phyloP scores from a whole-genome alignment of 148 eudicot species.

The Cornus florida region DNA sequence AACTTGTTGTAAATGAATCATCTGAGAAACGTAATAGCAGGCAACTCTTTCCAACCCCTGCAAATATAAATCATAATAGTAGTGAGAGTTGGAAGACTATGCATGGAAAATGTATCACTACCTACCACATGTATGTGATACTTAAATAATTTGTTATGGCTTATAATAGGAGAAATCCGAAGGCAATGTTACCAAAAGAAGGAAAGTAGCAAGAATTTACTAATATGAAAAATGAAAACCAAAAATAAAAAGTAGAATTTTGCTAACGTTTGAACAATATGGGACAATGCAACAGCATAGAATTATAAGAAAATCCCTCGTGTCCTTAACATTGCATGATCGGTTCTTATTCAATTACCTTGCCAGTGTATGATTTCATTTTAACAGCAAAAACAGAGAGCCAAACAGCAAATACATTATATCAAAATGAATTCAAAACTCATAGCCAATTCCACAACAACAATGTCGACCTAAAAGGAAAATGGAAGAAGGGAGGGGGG shows the following conservation, averaged over 20 bases:
- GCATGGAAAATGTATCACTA: not conserved
- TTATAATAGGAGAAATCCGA: not conserved
- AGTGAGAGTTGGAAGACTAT: not conserved
- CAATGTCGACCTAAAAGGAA: not conserved
- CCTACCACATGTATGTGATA: not conserved
- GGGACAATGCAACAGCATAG: not conserved
- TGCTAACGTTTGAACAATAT: not conserved
- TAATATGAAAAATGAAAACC: not conserved
- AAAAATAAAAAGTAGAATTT: not conserved
- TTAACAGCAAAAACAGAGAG: not conserved
- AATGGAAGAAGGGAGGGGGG: not conserved
- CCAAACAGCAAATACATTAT: not conserved
- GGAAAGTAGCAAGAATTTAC: not conserved
- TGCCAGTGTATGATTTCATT: too few relatives aligned
- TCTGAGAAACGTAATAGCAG: slow-evolving; percentile 36
- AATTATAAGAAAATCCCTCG: too few relatives aligned
- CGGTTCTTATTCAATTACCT: not conserved
- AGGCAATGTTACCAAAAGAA: not conserved
- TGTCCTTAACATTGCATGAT: not conserved
- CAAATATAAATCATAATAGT: slow-evolving; percentile 1
- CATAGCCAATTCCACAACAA: not conserved
- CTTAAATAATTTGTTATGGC: not conserved
- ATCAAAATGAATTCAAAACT: not conserved
- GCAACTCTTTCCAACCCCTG: slow-evolving; percentile 44
- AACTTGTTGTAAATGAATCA: slow-evolving; percentile 35